A percentile compares a stretch with the other conserved stretches of the same genome.
phyloP scores from a whole-genome alignment of 495 filamentous ascomycete species.

The Talaromyces adpressus region DNA sequence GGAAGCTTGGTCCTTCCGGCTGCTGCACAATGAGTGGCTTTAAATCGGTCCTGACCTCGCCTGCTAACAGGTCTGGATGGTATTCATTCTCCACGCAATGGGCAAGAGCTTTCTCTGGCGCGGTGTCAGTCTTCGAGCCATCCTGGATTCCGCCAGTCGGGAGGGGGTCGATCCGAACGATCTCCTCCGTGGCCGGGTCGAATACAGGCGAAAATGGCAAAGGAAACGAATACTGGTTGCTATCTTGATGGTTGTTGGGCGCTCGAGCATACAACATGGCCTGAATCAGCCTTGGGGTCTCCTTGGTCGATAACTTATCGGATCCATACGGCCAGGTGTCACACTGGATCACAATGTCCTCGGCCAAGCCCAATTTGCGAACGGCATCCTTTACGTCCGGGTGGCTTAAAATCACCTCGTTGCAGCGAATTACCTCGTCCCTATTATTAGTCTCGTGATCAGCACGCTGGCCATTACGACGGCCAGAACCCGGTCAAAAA shows the following conservation, averaged over 20 bases:
- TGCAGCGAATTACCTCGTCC: constrained; percentile 53
- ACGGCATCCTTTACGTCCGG: constrained; percentile 53
- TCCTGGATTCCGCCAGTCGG: constrained; percentile 19
- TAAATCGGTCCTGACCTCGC: constrained; percentile 48
- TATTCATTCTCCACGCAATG: constrained; percentile 42
- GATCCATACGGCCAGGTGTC: constrained; percentile 71
- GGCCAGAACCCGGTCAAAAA: no score
- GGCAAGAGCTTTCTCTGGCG: constrained; percentile 33
- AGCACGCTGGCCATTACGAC: neutral
- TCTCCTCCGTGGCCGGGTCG: constrained; percentile 44
- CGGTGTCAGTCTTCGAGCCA: constrained; percentile 24
- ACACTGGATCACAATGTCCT: constrained; percentile 50
- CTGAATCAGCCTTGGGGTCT: constrained; percentile 1
- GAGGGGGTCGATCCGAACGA: constrained; percentile 31
- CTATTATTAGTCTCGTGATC: neutral
- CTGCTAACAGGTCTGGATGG: constrained; percentile 32
- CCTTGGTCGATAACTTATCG: neutral
- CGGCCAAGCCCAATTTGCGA: constrained; percentile 55
- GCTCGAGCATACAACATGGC: constrained; percentile 7
- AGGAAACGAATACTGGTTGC: constrained; percentile 64
- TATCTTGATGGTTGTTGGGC: constrained; percentile 7
- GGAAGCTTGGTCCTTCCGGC: constrained; percentile 62
- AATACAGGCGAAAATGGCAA: constrained; percentile 63
- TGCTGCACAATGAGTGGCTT: constrained; percentile 66
- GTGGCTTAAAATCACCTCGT: constrained; percentile 50